Percentiles rank a stretch among this genome's conserved stretches.
Conservation (phyloP, 2,329 filamentous ascomycete genomes). For the Sclerotinia nivalis region DNA sequence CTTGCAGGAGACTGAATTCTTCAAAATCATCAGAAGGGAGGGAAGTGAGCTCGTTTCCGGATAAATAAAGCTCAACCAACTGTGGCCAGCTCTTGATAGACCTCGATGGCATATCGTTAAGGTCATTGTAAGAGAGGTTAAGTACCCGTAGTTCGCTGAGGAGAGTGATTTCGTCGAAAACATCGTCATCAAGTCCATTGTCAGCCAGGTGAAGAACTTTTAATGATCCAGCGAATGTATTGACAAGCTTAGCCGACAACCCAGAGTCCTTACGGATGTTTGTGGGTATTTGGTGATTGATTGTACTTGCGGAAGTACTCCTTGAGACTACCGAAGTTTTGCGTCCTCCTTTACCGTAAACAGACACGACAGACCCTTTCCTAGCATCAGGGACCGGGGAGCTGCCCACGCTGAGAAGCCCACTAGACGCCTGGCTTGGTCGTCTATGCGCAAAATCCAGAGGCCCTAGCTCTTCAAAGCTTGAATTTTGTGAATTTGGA, state of each 20-base stretch:
- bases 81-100: slow-evolving; percentile 88
- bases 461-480: slow-evolving; percentile 74
- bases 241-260: slow-evolving; percentile 73
- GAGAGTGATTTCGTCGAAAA: slow-evolving; percentile 86
- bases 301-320: slow-evolving; percentile 52
- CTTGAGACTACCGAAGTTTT: slow-evolving; percentile 83
- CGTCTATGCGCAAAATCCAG: slow-evolving; percentile 65
- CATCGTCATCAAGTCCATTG: slow-evolving; percentile 90
- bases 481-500: slow-evolving; percentile 60
- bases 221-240: slow-evolving; percentile 86
- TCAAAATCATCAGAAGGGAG: slow-evolving; percentile 92
- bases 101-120: slow-evolving; percentile 87
- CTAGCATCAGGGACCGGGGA: slow-evolving; percentile 66
- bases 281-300: slow-evolving; percentile 47
- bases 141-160: slow-evolving; percentile 82
- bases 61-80: slow-evolving; percentile 88
- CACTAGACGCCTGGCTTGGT: slow-evolving; percentile 81
- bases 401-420: slow-evolving; percentile 71
- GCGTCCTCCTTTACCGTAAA: slow-evolving; percentile 75
- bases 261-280: slow-evolving; percentile 83
- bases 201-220: slow-evolving; percentile 86
- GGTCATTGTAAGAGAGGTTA: slow-evolving; percentile 92
- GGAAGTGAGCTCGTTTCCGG: slow-evolving; percentile 89
- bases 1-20: slow-evolving; percentile 81
- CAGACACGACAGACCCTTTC: slow-evolving; percentile 82